Evolutionary conservation across 108 stramenopile species (phyloP), one percentile per base, ranked within the genome.

Genomic region (Cyclotella cryptica): DNA sequence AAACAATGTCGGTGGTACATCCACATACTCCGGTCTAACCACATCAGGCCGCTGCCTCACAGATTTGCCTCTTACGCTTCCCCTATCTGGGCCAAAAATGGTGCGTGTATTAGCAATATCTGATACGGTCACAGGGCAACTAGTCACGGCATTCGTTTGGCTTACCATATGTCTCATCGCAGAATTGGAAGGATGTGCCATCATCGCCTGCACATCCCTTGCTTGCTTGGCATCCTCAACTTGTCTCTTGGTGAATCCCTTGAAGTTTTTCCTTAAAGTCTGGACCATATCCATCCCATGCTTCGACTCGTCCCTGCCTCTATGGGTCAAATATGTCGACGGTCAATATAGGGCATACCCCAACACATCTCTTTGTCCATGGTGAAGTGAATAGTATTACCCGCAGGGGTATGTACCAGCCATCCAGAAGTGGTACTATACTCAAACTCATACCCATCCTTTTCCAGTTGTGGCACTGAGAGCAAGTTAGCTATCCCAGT

Each of bases 21-120:
- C 9, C 15, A 65, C 26, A 29, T 65, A 65, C 43, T 29, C 63
- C 63, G 63, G 43, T 24, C 41, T 18, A 9, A 65, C 22, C 55
- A 18, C 24, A n/a, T n/a, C n/a, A n/a, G n/a, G n/a, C n/a, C n/a
- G n/a, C n/a, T n/a, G n/a, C n/a, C n/a, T n/a, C n/a, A 17, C 17
- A 10, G 51, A 27, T 27, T 52, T 68, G 27, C 66, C 49, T 9
- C 51, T 7, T 11, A 53, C 43, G 8, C 49, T 17, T 52, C 27
- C 66, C 27, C 21, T 22, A 46, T 68, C 66, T 13, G 66, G 49
- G 8, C 60, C 60, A 35, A 61, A 61, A 6, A 61, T 22, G 6
- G 26, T 15, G 17, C 8, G 8, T 8, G 66, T 27, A 45, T 52
- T 68, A 9, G 44, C 14, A 15, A 61, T 6, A 14, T 28, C 60